Evolutionary conservation across 345 rosid genomes (phyloP).

Genomic region (Syzygium jambos): DNA sequence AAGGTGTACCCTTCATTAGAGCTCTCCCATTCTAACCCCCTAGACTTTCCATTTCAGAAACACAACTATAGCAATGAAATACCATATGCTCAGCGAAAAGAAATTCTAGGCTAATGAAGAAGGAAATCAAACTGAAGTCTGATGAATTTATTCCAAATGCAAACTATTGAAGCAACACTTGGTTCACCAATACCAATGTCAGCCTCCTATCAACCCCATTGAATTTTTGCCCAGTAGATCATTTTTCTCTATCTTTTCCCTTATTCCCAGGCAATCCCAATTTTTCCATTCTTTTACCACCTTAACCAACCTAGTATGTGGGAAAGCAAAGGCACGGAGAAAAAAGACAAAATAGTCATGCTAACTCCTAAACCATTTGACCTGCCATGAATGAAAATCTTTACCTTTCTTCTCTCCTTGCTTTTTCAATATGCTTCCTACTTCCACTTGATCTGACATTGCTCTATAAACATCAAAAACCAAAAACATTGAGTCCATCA

Average conservation of each 20-base stretch:
- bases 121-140: not conserved
- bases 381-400: not conserved
- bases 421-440: not conserved
- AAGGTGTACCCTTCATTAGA: not conserved
- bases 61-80: not conserved
- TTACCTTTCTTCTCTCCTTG: slow-evolving; percentile 15
- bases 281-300: not conserved
- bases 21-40: not conserved
- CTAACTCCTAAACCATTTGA: not conserved
- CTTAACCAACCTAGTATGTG: not conserved
- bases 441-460: slow-evolving; percentile 6
- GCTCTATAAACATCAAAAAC: slow-evolving; percentile 6
- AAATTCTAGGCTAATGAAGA: not conserved
- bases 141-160: not conserved
- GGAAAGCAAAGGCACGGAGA: not conserved
- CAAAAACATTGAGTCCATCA: not conserved
- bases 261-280: not conserved
- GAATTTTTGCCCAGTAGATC: not conserved
- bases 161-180: not conserved
- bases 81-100: not conserved
- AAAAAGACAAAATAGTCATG: not conserved
- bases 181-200: not conserved
- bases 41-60: not conserved
- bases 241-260: not conserved
- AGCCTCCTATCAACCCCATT: not conserved